Percentiles rank a stretch among this genome's conserved stretches.
Conservation (phyloP, 1,284 basidiomycete genomes). For the Irpex rosettiformis region DNA sequence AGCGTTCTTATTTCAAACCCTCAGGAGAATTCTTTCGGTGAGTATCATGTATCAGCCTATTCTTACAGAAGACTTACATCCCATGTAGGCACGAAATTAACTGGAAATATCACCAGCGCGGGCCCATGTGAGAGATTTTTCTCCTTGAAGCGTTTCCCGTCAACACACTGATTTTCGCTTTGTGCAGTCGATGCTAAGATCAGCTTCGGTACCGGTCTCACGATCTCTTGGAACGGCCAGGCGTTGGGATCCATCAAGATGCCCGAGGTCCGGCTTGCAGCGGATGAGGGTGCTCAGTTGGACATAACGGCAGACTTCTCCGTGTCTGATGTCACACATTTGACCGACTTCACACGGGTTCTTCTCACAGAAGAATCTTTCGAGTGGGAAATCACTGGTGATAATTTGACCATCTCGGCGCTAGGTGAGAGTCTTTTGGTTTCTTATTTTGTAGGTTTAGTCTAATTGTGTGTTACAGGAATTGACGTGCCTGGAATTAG, state of each 20-base stretch:
- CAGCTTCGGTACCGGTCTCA: constrained; percentile 61
- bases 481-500: constrained; percentile 56
- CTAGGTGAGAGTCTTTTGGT: constrained; percentile 37
- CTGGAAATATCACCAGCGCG: constrained; percentile 68
- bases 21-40: constrained; percentile 57
- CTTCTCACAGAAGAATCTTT: constrained; percentile 69
- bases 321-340: constrained; percentile 55
- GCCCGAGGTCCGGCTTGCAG: constrained; percentile 52
- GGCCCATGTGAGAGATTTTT: constrained; percentile 60
- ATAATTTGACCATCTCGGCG: constrained; percentile 59
- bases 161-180: neutral
- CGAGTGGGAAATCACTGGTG: constrained; percentile 71
- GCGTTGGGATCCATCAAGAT: constrained; percentile 63
- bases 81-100: constrained; percentile 47
- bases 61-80: constrained; percentile 4
- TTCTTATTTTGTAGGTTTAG: neutral
- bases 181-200: constrained; percentile 66
- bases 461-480: constrained; percentile 30
- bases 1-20: constrained; percentile 58
- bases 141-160: neutral
- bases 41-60: constrained; percentile 10
- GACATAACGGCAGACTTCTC: constrained; percentile 55
- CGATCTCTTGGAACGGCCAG: constrained; percentile 60
- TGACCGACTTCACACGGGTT: constrained; percentile 67
- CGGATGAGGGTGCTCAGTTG: constrained; percentile 63